Evolutionary conservation across 371 early-diverging fungal genomes (phyloP).

Genomic region (Apophysomyces variabilis): DNA sequence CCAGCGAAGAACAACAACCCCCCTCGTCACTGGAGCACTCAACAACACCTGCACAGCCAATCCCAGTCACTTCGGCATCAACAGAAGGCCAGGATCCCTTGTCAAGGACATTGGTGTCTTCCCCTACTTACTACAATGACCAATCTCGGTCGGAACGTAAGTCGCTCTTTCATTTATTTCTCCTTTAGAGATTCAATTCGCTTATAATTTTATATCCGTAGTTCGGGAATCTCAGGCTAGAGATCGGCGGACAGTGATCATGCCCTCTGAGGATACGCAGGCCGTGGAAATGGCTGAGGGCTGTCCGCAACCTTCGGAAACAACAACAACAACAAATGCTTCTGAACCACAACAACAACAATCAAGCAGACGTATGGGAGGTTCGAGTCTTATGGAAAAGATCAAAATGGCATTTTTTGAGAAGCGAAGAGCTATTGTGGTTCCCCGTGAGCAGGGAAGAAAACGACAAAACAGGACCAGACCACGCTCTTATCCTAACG

Average conservation of each 20-base stretch:
- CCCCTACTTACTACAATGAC: slow-evolving; percentile 7
- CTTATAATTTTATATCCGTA: not conserved
- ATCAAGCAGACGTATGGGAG: slow-evolving; percentile 23
- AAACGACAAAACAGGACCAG: slow-evolving; percentile 29
- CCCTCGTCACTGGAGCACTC: slow-evolving; percentile 13
- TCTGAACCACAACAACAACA: slow-evolving; percentile 3
- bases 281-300: not conserved
- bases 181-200: not conserved
- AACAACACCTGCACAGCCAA: slow-evolving; percentile 8
- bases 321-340: slow-evolving; percentile 4
- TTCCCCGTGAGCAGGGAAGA: slow-evolving; percentile 17
- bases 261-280: slow-evolving; percentile 15
- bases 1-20: slow-evolving; percentile 6
- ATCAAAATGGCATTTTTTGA: slow-evolving; percentile 47
- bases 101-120: slow-evolving; percentile 4
- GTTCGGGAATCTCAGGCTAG: slow-evolving; percentile 24
- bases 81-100: slow-evolving; percentile 5
- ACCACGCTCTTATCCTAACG: slow-evolving; percentile 45
- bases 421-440: slow-evolving; percentile 36
- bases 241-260: slow-evolving; percentile 31
- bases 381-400: slow-evolving; percentile 37
- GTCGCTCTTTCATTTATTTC: not conserved
- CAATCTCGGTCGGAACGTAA: slow-evolving; percentile 8
- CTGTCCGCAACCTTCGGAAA: not conserved
- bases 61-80: not conserved